phyloP scores from a whole-genome alignment of 768 basidiomycete species.

The Filobasidium floriforme region DNA sequence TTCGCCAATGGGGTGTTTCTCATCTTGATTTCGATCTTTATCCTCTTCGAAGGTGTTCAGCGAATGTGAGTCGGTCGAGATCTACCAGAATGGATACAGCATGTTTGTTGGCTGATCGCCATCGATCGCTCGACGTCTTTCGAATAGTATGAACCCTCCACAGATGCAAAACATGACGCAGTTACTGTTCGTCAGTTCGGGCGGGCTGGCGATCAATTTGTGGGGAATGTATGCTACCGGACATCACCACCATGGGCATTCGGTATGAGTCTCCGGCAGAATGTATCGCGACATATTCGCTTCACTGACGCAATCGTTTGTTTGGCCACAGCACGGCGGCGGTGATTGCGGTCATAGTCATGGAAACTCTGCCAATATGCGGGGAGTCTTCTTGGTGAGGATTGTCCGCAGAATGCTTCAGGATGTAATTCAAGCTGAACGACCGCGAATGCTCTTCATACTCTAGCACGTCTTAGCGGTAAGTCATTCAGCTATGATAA shows the following conservation, averaged over 20 bases:
- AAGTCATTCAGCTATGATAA: constrained; percentile 36
- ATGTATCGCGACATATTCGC: no score
- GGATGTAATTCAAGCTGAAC: not conserved
- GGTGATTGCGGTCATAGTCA: constrained; percentile 24
- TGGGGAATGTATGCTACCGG: constrained; percentile 99
- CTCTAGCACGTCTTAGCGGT: constrained; percentile 80
- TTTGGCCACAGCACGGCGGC: not conserved
- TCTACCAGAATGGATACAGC: constrained; percentile 17
- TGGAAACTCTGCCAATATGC: constrained; percentile 72
- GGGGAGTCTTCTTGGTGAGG: constrained; percentile 64
- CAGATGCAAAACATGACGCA: constrained; percentile 91
- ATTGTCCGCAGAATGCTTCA: not conserved
- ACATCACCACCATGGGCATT: constrained; percentile 60
- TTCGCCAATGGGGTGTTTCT: constrained; percentile 88
- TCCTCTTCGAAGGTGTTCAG: constrained; percentile 95
- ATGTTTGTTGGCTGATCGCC: not conserved
- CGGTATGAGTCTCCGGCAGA: not conserved
- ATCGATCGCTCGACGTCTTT: no score
- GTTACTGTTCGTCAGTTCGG: constrained; percentile 73
- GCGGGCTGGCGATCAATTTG: constrained; percentile 86
- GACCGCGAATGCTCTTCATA: not conserved
- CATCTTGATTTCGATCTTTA: constrained; percentile 77
- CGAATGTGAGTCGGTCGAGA: constrained; percentile 57
- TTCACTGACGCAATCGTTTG: not conserved
- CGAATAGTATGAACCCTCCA: constrained; percentile 74